Percentiles rank a stretch among this genome's conserved stretches.
phyloP scores from a whole-genome alignment of 1,139 yeast genomes.

The Groenewaldozyma auringiensis region DNA sequence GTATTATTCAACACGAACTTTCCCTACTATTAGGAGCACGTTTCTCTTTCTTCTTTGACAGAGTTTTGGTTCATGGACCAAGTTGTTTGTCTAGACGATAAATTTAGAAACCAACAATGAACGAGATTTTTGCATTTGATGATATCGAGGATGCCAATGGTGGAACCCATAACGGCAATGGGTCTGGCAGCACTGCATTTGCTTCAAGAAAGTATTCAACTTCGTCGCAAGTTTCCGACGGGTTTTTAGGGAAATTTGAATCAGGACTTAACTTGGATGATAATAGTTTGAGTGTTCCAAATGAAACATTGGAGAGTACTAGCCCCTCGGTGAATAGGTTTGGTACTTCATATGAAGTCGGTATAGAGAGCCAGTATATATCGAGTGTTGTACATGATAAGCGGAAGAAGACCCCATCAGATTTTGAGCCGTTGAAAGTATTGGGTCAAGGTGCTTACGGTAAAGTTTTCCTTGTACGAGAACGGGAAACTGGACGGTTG shows the following conservation, averaged over 20 bases:
- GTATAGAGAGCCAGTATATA: constrained; percentile 33
- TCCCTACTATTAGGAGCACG: too few species aligned
- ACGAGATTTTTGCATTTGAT: constrained; percentile 26
- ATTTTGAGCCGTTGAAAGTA: constrained; percentile 71
- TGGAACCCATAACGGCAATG: background rate
- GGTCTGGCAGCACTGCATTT: background rate
- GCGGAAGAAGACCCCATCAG: constrained; percentile 36
- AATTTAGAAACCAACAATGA: too few species aligned
- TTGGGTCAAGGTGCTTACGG: constrained; percentile 93
- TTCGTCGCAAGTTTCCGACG: constrained; percentile 12
- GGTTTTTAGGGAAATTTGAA: constrained; percentile 4
- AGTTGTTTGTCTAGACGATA: too few species aligned
- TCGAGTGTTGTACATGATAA: constrained; percentile 23
- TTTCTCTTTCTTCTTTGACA: too few species aligned
- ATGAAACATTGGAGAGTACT: background rate
- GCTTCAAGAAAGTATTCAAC: background rate
- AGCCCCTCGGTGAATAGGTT: constrained; percentile 22
- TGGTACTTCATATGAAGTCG: constrained; percentile 44
- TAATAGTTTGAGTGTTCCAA: background rate
- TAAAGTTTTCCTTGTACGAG: constrained; percentile 72
- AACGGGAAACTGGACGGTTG: constrained; percentile 53
- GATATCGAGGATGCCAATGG: constrained; percentile 17
- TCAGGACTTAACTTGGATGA: background rate
- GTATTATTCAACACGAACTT: too few species aligned
- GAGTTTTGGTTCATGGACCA: too few species aligned